phyloP scores from a whole-genome alignment of 345 rosid genomes.

The Balakata baccata region DNA sequence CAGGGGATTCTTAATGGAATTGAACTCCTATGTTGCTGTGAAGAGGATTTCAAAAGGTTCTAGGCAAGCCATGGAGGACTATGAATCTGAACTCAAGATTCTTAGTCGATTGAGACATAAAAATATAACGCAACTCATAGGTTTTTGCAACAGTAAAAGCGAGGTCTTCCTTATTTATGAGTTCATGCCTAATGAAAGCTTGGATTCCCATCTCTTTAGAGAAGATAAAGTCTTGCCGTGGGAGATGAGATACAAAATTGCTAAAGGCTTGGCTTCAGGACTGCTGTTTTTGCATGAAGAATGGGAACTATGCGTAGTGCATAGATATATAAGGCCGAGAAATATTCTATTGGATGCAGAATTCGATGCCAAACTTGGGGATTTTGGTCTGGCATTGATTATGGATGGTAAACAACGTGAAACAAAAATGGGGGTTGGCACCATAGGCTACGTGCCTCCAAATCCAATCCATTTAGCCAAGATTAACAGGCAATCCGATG shows the following conservation, averaged over 20 bases:
- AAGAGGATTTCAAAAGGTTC: no score
- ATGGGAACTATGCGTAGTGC: constrained; percentile 9
- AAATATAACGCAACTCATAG: constrained; percentile 4
- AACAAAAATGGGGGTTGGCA: constrained; percentile 18
- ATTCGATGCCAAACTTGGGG: constrained; percentile 5
- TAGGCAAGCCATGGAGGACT: no score
- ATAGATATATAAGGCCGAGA: constrained; percentile 7
- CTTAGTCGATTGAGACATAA: constrained; percentile 1
- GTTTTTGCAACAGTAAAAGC: not conserved
- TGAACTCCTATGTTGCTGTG: not conserved
- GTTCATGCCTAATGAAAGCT: not conserved
- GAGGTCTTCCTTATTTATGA: not conserved
- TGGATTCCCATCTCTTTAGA: not conserved
- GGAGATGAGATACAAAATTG: no score
- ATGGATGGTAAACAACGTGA: constrained; percentile 11
- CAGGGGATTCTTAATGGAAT: not conserved
- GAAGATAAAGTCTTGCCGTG: not conserved
- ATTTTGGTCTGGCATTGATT: constrained; percentile 24
- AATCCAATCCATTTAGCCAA: constrained; percentile 14
- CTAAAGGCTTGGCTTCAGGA: not conserved
- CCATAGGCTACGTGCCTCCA: constrained; percentile 27
- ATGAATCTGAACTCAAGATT: no score
- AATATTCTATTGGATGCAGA: constrained; percentile 11
- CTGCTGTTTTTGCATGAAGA: constrained; percentile 6
- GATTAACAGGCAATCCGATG: constrained; percentile 30